Base-by-base conservation (phyloP, 495 filamentous ascomycete species). In the Tuber umbilicatum region DNA sequence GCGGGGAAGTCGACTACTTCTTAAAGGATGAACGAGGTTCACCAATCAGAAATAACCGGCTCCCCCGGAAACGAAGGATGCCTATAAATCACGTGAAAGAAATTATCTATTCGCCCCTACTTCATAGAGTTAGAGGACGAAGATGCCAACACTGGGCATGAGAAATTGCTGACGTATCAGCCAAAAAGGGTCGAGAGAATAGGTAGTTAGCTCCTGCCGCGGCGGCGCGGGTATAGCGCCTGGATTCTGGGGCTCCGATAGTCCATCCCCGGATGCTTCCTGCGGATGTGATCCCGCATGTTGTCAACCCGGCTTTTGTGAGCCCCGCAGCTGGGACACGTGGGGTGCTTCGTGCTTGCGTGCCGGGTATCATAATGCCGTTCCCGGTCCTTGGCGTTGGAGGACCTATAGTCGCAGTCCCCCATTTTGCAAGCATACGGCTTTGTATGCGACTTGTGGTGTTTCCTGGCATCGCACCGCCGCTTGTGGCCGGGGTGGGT, bases 351-450 rank as follows among this genome's bases (percentile, higher is more conserved):
- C 0, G 16, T 23, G 2, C 45, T 74, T 19, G 67, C 73, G 21
- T 81, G 80, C 5, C 75, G 72, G 2, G 42, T 70, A 5, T 68
- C 31, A 27, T 79, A 74, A 1, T 81, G 80, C 1, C 80, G 35
- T 5, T 81, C 74, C 0, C 80, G 43, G 14, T 81, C 80, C 40
- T 81, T 81, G 5, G 39, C 38, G 1, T 79, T 76, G 0, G 70
- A 73, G 0, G 70, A 71, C 0, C 35, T 16, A 23, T n/a, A 42
- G 1, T 40, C 23, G 41, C 80, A 81, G 2, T 1, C 50, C 1
- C 16, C 0, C 35, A 31, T 43, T 1, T 21, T 35, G n/a, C 80
- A 81, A 0, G 12, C 1, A n/a, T 79, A 81, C 2, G 55, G 55
- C 55, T 64, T 64, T 0, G 55, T 64, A 5, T 64, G 55, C 0